These are phyloP conservation scores for Exophiala mesophila DNA, from an alignment of 2,329 filamentous ascomycete species.

Conservation along the genomic window DNA sequence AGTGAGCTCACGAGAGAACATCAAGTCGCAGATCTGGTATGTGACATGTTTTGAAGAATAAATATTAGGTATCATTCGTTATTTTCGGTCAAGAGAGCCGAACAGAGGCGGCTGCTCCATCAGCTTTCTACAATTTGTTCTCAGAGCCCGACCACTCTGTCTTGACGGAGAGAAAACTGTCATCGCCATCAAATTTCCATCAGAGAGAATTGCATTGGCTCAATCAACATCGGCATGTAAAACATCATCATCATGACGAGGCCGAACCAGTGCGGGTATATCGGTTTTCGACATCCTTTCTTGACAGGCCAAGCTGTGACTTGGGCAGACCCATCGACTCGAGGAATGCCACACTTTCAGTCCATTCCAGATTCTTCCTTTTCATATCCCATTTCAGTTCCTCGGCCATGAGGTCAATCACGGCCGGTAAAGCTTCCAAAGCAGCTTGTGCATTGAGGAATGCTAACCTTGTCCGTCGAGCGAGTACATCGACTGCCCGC, in stretches of 20 bases:
- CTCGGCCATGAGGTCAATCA: constrained; percentile 85
- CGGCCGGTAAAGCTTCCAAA: constrained; percentile 73
- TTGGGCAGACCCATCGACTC: constrained; percentile 59
- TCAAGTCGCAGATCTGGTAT: too few species aligned
- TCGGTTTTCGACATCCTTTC: constrained; percentile 52
- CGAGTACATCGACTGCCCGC: constrained; percentile 82
- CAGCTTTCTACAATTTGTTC: too few species aligned
- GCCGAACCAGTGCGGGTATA: neutral
- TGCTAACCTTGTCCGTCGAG: constrained; percentile 74
- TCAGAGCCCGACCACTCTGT: neutral
- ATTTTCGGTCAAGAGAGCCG: too few species aligned
- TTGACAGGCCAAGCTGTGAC: constrained; percentile 50
- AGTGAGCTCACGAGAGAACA: too few species aligned
- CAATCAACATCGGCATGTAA: too few species aligned
- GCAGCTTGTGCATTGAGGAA: constrained; percentile 91
- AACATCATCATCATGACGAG: too few species aligned
- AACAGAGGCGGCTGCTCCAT: too few species aligned
- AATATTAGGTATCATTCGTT: neutral
- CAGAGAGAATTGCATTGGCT: too few species aligned
- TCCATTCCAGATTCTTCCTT: constrained; percentile 77
- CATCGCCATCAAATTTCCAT: too few species aligned
- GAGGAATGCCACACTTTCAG: constrained; percentile 57
- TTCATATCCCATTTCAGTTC: constrained; percentile 73
- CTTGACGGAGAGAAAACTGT: neutral
- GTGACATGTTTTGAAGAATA: too few species aligned